These are phyloP conservation scores for Macadamia integrifolia DNA, from an alignment of 164 flowering plant species.

Conservation along the genomic window DNA sequence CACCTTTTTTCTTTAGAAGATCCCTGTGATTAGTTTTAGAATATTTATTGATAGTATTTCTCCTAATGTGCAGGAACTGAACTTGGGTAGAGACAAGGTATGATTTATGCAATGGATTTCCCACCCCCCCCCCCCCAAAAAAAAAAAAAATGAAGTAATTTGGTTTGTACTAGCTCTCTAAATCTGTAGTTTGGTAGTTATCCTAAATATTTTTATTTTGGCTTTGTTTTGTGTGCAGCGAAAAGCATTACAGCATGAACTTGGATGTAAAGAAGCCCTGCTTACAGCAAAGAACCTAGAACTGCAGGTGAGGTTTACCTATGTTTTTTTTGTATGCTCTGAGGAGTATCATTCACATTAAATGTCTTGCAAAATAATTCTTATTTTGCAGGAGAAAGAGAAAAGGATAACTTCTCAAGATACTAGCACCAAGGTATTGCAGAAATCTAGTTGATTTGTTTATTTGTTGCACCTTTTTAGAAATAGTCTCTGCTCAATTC, in stretches of 20 bases:
- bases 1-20: not conserved
- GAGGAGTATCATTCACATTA: not conserved
- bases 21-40: not conserved
- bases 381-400: conserved; percentile 23
- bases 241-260: conserved; percentile 63
- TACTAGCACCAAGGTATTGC: conserved; percentile 11
- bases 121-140: too few relatives aligned
- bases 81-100: conserved; percentile 61
- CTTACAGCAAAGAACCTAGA: conserved; percentile 44
- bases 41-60: not conserved
- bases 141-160: not conserved
- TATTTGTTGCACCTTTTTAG: not conserved
- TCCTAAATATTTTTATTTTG: not conserved
- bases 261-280: conserved; percentile 52
- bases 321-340: not conserved
- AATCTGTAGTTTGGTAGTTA: not conserved
- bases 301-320: conserved; percentile 33
- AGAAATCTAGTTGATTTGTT: not conserved
- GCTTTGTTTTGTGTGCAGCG: conserved; percentile 30
- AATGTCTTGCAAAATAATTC: not conserved
- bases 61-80: conserved; percentile 55
- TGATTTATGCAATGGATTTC: conserved; percentile 5
- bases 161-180: conserved; percentile 1
- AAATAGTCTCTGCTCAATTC: not conserved
- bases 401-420: conserved; percentile 13